Conservation (phyloP, 352 stramenopile species). For the Phytophthora multivora region DNA sequence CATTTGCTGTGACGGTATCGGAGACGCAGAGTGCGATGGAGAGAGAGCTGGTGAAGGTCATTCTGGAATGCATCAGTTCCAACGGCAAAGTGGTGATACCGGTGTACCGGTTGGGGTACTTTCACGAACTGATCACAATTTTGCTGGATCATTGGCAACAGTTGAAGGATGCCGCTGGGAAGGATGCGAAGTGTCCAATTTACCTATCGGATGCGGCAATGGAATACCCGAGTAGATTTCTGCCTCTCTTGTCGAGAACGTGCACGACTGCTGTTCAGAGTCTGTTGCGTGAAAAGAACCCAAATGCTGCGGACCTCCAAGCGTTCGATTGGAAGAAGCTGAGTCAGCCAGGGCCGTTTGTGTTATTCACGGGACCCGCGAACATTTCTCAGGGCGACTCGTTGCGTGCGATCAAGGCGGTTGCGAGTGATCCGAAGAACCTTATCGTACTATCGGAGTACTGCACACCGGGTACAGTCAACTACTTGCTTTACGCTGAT, state of each 20-base stretch:
- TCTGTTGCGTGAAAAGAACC: slow-evolving; percentile 33
- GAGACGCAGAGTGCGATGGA: slow-evolving; percentile 85
- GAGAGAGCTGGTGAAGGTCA: slow-evolving; percentile 76
- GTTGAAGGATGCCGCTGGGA: slow-evolving; percentile 41
- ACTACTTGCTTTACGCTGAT: slow-evolving; percentile 84
- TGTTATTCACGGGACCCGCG: slow-evolving; percentile 81
- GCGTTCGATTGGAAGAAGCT: slow-evolving; percentile 77
- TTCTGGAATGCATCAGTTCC: slow-evolving; percentile 76
- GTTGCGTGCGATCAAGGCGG: slow-evolving; percentile 59
- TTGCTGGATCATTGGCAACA: slow-evolving; percentile 75
- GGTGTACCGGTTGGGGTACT: slow-evolving; percentile 76
- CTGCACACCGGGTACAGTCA: slow-evolving; percentile 79
- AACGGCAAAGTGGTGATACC: slow-evolving; percentile 87
- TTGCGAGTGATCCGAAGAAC: slow-evolving; percentile 77
- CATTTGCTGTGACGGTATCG: slow-evolving; percentile 83
- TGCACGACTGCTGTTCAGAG: slow-evolving; percentile 56
- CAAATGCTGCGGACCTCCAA: slow-evolving; percentile 32
- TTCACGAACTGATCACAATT: slow-evolving; percentile 80
- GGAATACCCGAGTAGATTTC: slow-evolving; percentile 59
- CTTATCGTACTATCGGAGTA: slow-evolving; percentile 86
- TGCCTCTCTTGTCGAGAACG: slow-evolving; percentile 64
- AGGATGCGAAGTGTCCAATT: slow-evolving; percentile 51
- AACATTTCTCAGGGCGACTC: slow-evolving; percentile 80
- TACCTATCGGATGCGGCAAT: slow-evolving; percentile 74
- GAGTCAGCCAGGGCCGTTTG: slow-evolving; percentile 66